A percentile compares a stretch with the other conserved stretches of the same genome.
phyloP scores from a whole-genome alignment of 768 basidiomycete genomes.

The Pleurotus djamor region DNA sequence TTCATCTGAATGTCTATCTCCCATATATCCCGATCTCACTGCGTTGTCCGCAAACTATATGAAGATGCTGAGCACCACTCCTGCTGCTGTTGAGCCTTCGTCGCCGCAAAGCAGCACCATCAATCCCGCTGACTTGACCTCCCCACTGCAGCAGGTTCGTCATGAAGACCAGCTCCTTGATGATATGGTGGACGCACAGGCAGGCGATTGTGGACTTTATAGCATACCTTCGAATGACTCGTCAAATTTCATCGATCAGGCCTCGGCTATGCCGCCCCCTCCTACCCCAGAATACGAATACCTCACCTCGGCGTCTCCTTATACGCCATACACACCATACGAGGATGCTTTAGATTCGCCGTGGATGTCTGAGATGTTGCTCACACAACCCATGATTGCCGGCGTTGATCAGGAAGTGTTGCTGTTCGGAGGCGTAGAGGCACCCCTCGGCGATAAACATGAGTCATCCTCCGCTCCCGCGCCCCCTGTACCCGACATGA shows the following conservation, averaged over 20 bases:
- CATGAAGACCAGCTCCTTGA: constrained; percentile 17
- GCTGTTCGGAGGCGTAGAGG: constrained; percentile 19
- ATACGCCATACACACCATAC: constrained; percentile 29
- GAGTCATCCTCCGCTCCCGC: not conserved
- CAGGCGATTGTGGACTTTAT: constrained; percentile 10
- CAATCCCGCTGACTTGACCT: constrained; percentile 20
- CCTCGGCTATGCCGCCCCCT: constrained; percentile 15
- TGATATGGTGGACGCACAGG: constrained; percentile 12
- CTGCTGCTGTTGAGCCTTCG: constrained; percentile 26
- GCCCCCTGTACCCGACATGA: not conserved
- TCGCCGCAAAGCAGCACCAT: constrained; percentile 20
- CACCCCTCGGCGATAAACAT: constrained; percentile 1
- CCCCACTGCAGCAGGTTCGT: constrained; percentile 12
- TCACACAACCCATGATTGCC: constrained; percentile 22
- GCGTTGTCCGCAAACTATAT: constrained; percentile 52
- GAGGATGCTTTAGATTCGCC: constrained; percentile 37
- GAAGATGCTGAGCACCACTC: constrained; percentile 58
- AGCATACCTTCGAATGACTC: not conserved
- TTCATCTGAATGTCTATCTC: not conserved
- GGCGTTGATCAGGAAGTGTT: constrained; percentile 4
- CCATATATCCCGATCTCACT: not conserved
- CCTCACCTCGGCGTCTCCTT: constrained; percentile 26
- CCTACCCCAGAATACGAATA: constrained; percentile 20
- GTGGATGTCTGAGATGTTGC: constrained; percentile 19
- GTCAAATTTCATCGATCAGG: too few relatives aligned